Evolutionary conservation across 331 rosid species (phyloP).

Genomic region (Phaseolus coccineus): DNA sequence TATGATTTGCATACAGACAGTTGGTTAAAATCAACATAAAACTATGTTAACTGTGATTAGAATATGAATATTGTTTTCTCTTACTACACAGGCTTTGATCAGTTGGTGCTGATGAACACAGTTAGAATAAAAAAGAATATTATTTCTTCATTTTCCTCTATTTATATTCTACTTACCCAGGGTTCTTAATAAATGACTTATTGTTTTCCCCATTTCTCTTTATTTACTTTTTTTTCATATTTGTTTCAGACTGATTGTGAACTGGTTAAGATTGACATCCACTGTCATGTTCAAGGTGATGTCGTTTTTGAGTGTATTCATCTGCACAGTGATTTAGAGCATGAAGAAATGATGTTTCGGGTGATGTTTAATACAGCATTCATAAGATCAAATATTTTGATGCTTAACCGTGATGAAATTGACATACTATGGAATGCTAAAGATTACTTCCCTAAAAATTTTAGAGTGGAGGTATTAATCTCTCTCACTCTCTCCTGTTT

Average conservation of each 20-base stretch:
- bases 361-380: constrained; percentile 97
- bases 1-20: not conserved
- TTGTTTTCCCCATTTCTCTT: constrained; percentile 29
- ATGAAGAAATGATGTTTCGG: constrained; percentile 91
- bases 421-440: constrained; percentile 81
- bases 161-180: constrained; percentile 28
- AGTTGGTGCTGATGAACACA: constrained; percentile 13
- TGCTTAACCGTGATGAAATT: constrained; percentile 90
- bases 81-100: constrained; percentile 9
- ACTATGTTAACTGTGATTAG: not conserved
- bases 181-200: constrained; percentile 34
- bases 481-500: constrained; percentile 25
- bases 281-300: constrained; percentile 94
- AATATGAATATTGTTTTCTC: constrained; percentile 16
- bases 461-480: constrained; percentile 92
- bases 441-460: constrained; percentile 82
- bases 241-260: constrained; percentile 84
- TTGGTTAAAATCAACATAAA: constrained; percentile 13
- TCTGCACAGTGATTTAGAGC: constrained; percentile 81
- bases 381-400: constrained; percentile 94
- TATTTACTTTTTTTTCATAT: constrained; percentile 17
- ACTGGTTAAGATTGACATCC: constrained; percentile 89
- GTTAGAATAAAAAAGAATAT: constrained; percentile 26
- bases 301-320: constrained; percentile 94
- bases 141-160: constrained; percentile 36